Evolutionary conservation across 306 rosid genomes (phyloP), one percentile per base, ranked within the genome.

Genomic region (Hylodesmum podocarpum): DNA sequence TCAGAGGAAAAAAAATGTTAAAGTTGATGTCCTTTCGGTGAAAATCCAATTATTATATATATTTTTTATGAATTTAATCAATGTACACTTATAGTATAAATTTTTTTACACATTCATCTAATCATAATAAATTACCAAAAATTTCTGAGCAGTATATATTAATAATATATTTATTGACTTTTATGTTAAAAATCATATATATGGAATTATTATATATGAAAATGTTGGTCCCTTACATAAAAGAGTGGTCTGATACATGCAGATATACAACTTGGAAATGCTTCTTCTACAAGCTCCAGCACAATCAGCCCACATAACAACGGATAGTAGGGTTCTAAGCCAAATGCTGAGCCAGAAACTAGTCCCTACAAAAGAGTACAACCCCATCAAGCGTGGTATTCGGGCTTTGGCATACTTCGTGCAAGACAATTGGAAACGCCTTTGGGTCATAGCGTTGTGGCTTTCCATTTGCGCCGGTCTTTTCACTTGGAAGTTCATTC

Each of bases 181-280:
- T n/a, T n/a, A n/a, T n/a, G n/a, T n/a, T n/a, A n/a, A n/a, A n/a
- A n/a, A n/a, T n/a, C n/a, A n/a, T n/a, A n/a, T n/a, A n/a, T n/a
- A 4, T 33, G 37, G 6, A 49, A 49, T 49, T 47, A 47, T 21
- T 8, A 53, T 33, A 33, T 2, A 33, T 54, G 54, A 39, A 72
- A 58, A 59, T 21, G 36, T 55, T 47, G 61, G 3, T 53, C 1
- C 33, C 39, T n/a, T 24, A 76, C 19, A 18, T 15, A 58, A 53
- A 54, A 1, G 43, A 50, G 29, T 16, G 9, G 43, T 13, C n/a
- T 28, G n/a, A n/a, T n/a, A n/a, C 2, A 7, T 61, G 81, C 88
- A 94, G 98, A 0, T 94, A 18, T 84, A 88, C 87, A 94, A 86
- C 87, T 83, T 91, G 88, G 97, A 94, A 79, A 88, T 66, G 86